Evolutionary conservation across 345 rosid species (phyloP), one percentile per base, ranked within the genome.

Genomic region (Turnera subulata): DNA sequence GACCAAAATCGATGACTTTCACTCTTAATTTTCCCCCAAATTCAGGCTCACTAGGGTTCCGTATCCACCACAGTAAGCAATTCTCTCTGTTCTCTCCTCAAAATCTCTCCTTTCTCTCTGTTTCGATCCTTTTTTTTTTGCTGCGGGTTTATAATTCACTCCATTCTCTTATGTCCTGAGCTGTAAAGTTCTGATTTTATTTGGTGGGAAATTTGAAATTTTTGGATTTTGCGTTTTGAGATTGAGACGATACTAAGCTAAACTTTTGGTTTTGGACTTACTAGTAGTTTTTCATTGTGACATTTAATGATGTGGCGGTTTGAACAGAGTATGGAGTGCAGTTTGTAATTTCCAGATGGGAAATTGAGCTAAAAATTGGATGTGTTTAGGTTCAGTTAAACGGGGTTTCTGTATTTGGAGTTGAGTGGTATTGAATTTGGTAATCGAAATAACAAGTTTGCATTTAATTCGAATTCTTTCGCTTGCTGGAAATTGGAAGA

Each of bases 1-100:
- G 62, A 53, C 59, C 58, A 20, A 26, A 53, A 35, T 55, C 65
- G 21, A 53, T 64, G 70, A 56, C 70, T 46, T 62, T 55, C 53
- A 40, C 50, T 12, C 5, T 1, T 42, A 42, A 42, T 18, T 64
- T 59, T 40, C 48, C 43, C 25, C 23, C 50, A 59, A 25, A 46
- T 25, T 46, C 47, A 33, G 44, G 50, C 32, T 12, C 48, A 46
- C 50, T 54, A 54, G 55, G 57, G 61, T 53, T 62, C 52, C 50
- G 11, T 11, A 18, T 71, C 42, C 8, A 4, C 55, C 20, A 37
- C 62, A 17, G 70, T 71, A 62, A 71, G 75, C 56, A 51, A 40
- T 55, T 49, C 38, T 51, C 15, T 20, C 10, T 44, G 0, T 6
- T 17, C 18, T 39, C 38, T 35, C 32, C n/a, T 48, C 38, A n/a